A percentile compares a stretch with the other conserved stretches of the same genome.
These are phyloP conservation scores for Solanum dulcamara DNA, from an alignment of 257 asterid genomes.

Conservation along the genomic window DNA sequence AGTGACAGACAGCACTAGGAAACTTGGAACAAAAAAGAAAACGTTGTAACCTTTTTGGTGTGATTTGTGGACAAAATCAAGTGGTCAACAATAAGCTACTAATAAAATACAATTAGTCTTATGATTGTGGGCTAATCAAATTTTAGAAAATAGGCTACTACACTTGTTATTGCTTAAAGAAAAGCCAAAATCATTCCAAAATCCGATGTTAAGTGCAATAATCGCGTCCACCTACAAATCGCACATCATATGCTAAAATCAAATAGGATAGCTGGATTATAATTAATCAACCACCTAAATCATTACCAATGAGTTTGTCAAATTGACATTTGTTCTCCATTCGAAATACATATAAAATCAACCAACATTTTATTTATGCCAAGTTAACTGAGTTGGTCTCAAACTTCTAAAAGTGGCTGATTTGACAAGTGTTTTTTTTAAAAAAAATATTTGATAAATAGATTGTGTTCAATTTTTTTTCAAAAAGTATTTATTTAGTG, in stretches of 20 bases:
- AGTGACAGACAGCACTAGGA: neutral
- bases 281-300: neutral
- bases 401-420: neutral
- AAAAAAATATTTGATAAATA: neutral
- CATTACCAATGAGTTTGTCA: neutral
- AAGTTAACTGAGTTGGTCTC: neutral
- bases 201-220: neutral
- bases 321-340: neutral
- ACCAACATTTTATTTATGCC: neutral
- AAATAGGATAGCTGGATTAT: neutral
- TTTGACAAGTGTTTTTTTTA: neutral
- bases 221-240: neutral
- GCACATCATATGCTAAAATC: too few species aligned
- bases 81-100: neutral
- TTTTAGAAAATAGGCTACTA: too few species aligned
- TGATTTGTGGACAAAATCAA: neutral
- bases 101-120: neutral
- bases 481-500: too few species aligned
- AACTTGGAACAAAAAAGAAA: neutral
- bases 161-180: neutral
- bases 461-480: too few species aligned
- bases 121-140: too few species aligned
- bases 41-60: too few species aligned
- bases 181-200: neutral
- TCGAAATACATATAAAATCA: neutral